Conservation (phyloP, 2,329 filamentous ascomycete genomes). For the Aspergillus nomiae region DNA sequence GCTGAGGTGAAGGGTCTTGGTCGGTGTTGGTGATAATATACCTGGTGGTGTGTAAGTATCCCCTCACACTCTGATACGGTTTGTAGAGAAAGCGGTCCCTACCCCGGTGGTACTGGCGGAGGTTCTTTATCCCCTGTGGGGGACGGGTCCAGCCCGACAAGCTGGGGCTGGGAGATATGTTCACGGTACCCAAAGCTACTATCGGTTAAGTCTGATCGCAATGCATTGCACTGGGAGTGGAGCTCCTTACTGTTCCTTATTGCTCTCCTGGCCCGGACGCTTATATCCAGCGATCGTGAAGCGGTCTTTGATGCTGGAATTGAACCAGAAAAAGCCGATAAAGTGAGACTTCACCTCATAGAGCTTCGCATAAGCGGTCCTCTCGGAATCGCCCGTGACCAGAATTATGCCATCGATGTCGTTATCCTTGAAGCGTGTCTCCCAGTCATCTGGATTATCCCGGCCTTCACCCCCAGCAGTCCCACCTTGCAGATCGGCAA, state of each 20-base stretch:
- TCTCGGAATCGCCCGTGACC: not conserved
- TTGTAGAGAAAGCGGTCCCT: slow-evolving; percentile 16
- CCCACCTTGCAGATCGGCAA: slow-evolving; percentile 8
- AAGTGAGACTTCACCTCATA: not conserved
- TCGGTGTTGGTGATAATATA: slow-evolving; percentile 35
- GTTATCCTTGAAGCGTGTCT: not conserved
- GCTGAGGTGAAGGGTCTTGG: slow-evolving; percentile 35
- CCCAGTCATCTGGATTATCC: slow-evolving; percentile 14
- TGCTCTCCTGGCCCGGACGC: not conserved
- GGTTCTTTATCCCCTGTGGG: slow-evolving; percentile 6
- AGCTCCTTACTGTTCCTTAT: not conserved
- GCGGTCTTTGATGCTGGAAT: not conserved
- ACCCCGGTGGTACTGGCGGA: slow-evolving; percentile 26
- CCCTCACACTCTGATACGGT: not conserved
- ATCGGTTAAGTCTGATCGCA: not conserved
- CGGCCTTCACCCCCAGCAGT: slow-evolving; percentile 12
- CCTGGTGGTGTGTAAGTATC: slow-evolving; percentile 32
- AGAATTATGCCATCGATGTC: slow-evolving; percentile 7
- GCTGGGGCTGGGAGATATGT: slow-evolving; percentile 45
- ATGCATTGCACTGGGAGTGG: not conserved
- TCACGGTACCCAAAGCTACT: slow-evolving; percentile 48
- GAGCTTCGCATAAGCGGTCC: not conserved
- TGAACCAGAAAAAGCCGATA: not conserved
- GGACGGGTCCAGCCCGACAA: slow-evolving; percentile 35
- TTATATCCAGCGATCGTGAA: slow-evolving; percentile 6